Base-by-base conservation (phyloP, 1,284 basidiomycete genomes). In the Ustilago hordei region DNA sequence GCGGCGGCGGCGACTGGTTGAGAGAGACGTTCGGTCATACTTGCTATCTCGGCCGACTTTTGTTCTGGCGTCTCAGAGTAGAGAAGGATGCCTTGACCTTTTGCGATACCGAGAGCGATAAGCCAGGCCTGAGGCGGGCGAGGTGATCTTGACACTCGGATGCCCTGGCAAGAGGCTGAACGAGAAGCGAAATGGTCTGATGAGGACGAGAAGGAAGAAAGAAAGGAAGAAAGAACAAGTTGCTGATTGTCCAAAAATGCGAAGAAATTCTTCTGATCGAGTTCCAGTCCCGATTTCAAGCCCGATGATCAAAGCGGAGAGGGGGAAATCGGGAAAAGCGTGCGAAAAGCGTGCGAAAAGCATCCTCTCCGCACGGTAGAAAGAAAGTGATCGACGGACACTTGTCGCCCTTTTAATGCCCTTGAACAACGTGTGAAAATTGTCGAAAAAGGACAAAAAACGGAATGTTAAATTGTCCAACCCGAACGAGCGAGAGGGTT, bases 51-150 rank as follows among this genome's bases (percentile, higher is more conserved):
- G 8, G 35, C 52, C 4, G 68, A 54, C 57, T 56, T 76, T 8
- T 76, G 52, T 7, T 72, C 23, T 54, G 60, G 34, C 0, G 69
- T 56, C 19, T 76, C 74, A 36, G 69, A 76, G 38, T 65, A 67
- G 45, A 76, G 65, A 11, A 69, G 31, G 4, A 65, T 76, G 15
- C 60, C 59, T 39, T 75, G 73, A 19, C 68, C 73, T 60, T 60
- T 43, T n/a, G 9, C 61, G 8, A 75, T 62, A 13, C 73, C 73
- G 9, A 75, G 62, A 3, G 69, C 59, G 19, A 66, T 3, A 43
- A 75, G 65, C 69, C 73, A 75, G 34, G 64, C 34, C 35, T 15
- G 19, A 6, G 66, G 12, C 8, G 58, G 47, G 28, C 17, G 48
- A 13, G n/a, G 45, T 23, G 41, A 43, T 17, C 8, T n/a, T 15